Percentiles rank a stretch among this genome's conserved stretches.
Evolutionary conservation across 495 filamentous ascomycete genomes (phyloP).

Genomic region (Xylaria cubensis): DNA sequence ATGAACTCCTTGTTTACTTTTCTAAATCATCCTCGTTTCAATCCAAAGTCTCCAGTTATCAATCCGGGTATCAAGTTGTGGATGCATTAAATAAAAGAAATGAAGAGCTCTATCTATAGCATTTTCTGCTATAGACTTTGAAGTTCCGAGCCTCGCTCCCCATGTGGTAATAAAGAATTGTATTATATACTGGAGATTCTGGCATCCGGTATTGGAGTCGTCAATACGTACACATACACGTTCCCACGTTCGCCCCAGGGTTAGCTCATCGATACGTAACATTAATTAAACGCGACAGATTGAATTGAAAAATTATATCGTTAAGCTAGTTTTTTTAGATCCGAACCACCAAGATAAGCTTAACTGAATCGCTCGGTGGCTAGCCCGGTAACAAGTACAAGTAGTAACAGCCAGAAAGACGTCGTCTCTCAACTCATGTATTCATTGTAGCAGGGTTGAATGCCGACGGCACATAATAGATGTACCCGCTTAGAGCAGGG

Average conservation of each 20-base stretch:
- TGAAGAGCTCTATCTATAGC: too few species aligned
- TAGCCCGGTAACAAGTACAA: conserved; percentile 11
- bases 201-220: too few species aligned
- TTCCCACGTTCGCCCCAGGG: background rate
- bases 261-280: background rate
- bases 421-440: background rate
- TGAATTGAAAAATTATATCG: background rate
- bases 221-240: too few species aligned
- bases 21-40: too few species aligned
- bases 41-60: too few species aligned
- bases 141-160: too few species aligned
- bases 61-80: too few species aligned
- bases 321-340: conserved; percentile 2
- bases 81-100: too few species aligned
- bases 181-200: too few species aligned
- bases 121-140: too few species aligned
- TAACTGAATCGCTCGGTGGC: background rate
- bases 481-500: conserved; percentile 19
- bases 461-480: conserved; percentile 1
- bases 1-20: too few species aligned
- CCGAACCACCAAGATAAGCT: background rate
- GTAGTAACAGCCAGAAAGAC: background rate
- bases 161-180: too few species aligned
- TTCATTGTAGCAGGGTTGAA: conserved; percentile 2
- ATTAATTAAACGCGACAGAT: background rate